Evolutionary conservation across 192 early-diverging fungal species (phyloP), one percentile per base, ranked within the genome.

Genomic region (Linnemannia zychae): DNA sequence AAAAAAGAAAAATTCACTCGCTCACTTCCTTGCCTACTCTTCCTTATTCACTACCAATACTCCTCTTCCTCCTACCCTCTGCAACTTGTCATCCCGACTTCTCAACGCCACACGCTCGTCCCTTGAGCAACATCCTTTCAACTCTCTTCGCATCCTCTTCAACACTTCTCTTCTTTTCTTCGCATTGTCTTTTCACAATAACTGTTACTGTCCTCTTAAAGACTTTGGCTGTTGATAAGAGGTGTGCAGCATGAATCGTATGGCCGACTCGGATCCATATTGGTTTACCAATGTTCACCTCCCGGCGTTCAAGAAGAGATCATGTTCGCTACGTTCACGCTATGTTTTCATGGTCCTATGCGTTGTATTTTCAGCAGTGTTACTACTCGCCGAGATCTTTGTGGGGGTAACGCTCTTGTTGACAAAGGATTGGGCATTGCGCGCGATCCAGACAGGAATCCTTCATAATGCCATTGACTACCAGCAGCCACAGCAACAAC

Each of bases 261-360:
- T 60, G 40, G 22, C 83, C 33, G 68, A 75, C 24, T 50, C 48
- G 33, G 66, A 69, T 63, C 72, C 65, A 44, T 53, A 67, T 47
- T 72, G 78, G 68, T 85, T 85, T 53, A 76, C 83, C 0, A 37
- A 71, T 24, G 74, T 67, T 17, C 40, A 71, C 36, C 69, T 85
- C 9, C 17, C 83, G 3, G 52, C 70, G 46, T 85, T 79, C 22
- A 71, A 46, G 15, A 71, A 38, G 68, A 53, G 83, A 37, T 72
- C 77, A 5, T 76, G 66, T 34, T 49, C 77, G 15, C 68, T 85
- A 13, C 34, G 63, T 28, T 36, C 37, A 47, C 72, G 74, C n/a
- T 85, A 79, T 73, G 7, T 50, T 18, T 34, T 72, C 53, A 46
- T 85, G 33, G 36, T 75, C 0, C 31, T 79, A 2, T 66, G 37